A percentile compares a stretch with the other conserved stretches of the same genome.
Evolutionary conservation across 176 grass and related monocot genomes (phyloP).

Genomic region (Lolium multiflorum): DNA sequence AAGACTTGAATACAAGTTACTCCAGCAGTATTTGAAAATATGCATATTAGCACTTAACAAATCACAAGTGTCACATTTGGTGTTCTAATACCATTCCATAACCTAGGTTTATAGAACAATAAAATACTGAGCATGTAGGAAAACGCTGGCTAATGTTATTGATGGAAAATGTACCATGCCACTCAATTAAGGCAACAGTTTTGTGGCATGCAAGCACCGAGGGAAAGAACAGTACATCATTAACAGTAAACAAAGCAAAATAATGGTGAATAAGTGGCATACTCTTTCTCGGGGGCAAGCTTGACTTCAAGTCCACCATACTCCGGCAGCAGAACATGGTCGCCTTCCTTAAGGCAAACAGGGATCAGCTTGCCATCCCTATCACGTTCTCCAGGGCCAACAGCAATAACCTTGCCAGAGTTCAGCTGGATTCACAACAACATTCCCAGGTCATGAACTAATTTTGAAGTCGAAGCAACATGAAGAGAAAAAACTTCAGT

Average conservation of each 20-base stretch:
- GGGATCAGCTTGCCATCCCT: slow-evolving; percentile 85
- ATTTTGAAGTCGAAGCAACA: neutral
- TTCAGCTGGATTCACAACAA: slow-evolving; percentile 62
- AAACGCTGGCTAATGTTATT: neutral
- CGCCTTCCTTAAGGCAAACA: slow-evolving; percentile 81
- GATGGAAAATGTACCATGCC: neutral
- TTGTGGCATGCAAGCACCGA: neutral
- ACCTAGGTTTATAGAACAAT: neutral
- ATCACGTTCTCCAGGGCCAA: slow-evolving; percentile 78
- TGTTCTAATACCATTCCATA: neutral
- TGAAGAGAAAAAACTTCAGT: neutral
- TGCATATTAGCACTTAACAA: no score
- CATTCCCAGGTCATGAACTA: neutral
- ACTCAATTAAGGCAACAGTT: neutral
- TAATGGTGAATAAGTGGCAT: neutral
- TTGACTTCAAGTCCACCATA: slow-evolving; percentile 96
- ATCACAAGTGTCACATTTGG: neutral
- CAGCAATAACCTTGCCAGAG: slow-evolving; percentile 81
- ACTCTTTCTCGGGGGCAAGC: slow-evolving; percentile 87
- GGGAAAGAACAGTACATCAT: neutral
- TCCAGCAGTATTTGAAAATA: no score
- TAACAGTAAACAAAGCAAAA: neutral
- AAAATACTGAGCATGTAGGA: neutral
- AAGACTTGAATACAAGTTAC: neutral
- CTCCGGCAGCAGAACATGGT: slow-evolving; percentile 88